These are phyloP conservation scores for Kazachstania bromeliacearum DNA, from an alignment of 805 yeast genomes.

Conservation along the genomic window DNA sequence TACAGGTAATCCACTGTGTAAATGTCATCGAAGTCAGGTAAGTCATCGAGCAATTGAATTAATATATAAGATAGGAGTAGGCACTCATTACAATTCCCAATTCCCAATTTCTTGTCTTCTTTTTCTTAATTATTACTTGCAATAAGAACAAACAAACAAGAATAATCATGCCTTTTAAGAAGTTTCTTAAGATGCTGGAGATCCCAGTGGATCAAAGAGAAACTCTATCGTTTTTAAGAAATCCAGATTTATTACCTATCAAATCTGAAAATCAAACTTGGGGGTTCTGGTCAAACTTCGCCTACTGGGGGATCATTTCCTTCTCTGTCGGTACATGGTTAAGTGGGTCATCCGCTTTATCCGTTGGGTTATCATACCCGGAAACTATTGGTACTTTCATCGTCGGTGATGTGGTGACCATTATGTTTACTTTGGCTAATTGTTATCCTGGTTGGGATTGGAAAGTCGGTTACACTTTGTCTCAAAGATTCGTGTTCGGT, in stretches of 20 bases:
- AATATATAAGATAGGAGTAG: background rate
- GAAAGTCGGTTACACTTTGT: slow-evolving; percentile 40
- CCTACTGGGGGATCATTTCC: slow-evolving; percentile 39
- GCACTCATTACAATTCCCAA: background rate
- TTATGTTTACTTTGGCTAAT: slow-evolving; percentile 36
- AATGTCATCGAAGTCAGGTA: no score
- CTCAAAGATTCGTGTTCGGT: slow-evolving; percentile 40
- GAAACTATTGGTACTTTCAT: slow-evolving; percentile 38
- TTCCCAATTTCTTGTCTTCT: background rate
- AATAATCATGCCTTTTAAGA: background rate
- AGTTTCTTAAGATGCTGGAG: slow-evolving; percentile 16
- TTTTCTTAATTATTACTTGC: no score
- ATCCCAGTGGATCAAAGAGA: slow-evolving; percentile 27
- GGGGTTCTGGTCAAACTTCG: slow-evolving; percentile 34
- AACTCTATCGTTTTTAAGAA: slow-evolving; percentile 25
- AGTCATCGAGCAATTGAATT: no score
- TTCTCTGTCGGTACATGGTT: slow-evolving; percentile 39
- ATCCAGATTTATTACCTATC: slow-evolving; percentile 29
- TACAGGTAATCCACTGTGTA: no score
- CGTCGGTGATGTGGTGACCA: slow-evolving; percentile 39
- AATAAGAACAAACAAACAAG: background rate
- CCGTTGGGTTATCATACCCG: slow-evolving; percentile 37
- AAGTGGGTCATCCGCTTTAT: slow-evolving; percentile 36
- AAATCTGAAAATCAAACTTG: slow-evolving; percentile 26
- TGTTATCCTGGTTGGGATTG: slow-evolving; percentile 41